These are phyloP conservation scores for Zymoseptoria pseudotritici DNA, from an alignment of 2,329 filamentous ascomycete species.

Conservation along the genomic window DNA sequence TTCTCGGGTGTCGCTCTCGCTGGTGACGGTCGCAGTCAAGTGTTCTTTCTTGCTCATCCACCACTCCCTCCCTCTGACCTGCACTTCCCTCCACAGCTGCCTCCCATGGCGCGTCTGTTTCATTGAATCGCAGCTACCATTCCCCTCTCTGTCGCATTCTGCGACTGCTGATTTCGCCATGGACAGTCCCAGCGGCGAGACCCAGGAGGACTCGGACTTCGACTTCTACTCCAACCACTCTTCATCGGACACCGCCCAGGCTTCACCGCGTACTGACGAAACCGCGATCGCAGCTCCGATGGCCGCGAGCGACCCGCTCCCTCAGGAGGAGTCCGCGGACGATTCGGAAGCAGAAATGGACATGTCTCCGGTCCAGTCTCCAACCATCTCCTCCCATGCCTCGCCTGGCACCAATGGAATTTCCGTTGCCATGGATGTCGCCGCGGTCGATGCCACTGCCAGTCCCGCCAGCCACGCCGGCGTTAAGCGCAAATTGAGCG, in stretches of 20 bases:
- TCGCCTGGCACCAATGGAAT: background rate
- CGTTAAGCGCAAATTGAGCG: constrained; percentile 26
- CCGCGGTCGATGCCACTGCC: background rate
- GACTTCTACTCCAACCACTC: constrained; percentile 10
- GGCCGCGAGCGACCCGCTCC: background rate
- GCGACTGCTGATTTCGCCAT: background rate
- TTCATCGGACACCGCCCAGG: background rate
- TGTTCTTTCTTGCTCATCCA: constrained; percentile 7
- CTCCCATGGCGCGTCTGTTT: background rate
- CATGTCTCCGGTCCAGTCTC: constrained; percentile 19
- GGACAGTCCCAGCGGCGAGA: background rate
- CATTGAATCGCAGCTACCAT: background rate
- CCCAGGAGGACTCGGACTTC: background rate
- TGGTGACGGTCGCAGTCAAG: constrained; percentile 6
- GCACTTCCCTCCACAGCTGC: background rate
- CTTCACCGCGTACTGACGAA: background rate
- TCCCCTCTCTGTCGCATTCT: background rate
- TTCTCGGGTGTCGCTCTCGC: background rate
- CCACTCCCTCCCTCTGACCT: background rate
- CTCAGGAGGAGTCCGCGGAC: constrained; percentile 8
- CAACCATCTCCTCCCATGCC: constrained; percentile 8
- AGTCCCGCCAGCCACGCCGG: constrained; percentile 12
- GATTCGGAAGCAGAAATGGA: constrained; percentile 25
- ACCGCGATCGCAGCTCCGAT: constrained; percentile 1
- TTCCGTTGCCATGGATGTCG: background rate